Conservation (phyloP, 1,139 yeast species). For the Diutina ranongensis region DNA sequence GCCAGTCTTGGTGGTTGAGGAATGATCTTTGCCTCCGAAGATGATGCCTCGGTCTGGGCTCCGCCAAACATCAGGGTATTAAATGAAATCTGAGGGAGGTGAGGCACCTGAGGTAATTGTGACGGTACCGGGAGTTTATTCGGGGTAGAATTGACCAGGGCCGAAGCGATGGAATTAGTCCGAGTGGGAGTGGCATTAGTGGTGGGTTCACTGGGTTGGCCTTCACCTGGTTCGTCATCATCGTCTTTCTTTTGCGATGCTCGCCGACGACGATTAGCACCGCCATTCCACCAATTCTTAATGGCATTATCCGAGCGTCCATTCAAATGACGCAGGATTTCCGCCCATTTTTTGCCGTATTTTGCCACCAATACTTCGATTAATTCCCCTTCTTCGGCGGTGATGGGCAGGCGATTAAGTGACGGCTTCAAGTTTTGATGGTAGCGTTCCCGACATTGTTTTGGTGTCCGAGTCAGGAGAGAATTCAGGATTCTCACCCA, state of each 20-base stretch:
- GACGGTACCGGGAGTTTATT: constrained; percentile 6
- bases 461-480: constrained; percentile 72
- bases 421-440: constrained; percentile 87
- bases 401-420: constrained; percentile 70
- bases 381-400: constrained; percentile 71
- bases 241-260: constrained; percentile 8
- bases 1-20: constrained; percentile 8
- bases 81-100: constrained; percentile 18
- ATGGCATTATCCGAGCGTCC: constrained; percentile 88
- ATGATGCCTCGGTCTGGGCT: constrained; percentile 3
- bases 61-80: constrained; percentile 30
- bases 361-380: constrained; percentile 71
- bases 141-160: neutral
- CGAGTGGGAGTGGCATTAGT: neutral
- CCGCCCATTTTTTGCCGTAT: constrained; percentile 92
- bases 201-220: neutral
- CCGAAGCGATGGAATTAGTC: neutral
- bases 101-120: constrained; percentile 10
- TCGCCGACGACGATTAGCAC: constrained; percentile 62
- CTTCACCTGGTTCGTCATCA: neutral
- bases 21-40: constrained; percentile 4
- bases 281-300: constrained; percentile 96
- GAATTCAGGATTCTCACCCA: constrained; percentile 81
- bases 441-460: constrained; percentile 86
- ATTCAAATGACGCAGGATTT: constrained; percentile 75